phyloP scores from a whole-genome alignment of 495 filamentous ascomycete genomes.

The Podospora bellae-mahoneyi region DNA sequence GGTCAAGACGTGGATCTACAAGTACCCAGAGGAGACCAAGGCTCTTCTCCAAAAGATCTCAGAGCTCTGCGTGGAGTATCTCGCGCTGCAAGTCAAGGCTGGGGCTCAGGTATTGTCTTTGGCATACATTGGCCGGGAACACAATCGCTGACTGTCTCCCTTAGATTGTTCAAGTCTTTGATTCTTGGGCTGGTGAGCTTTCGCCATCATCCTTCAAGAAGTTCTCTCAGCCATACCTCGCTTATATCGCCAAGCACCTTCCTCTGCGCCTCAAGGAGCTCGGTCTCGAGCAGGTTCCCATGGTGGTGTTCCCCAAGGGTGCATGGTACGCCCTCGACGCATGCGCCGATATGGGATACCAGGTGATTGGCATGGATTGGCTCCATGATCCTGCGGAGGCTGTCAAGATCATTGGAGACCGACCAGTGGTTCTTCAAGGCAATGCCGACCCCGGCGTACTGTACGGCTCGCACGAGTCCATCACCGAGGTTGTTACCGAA shows the following conservation, averaged over 20 bases:
- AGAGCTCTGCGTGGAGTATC: slow-evolving; percentile 87
- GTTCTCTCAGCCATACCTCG: slow-evolving; percentile 83
- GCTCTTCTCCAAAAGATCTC: slow-evolving; percentile 84
- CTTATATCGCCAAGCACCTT: slow-evolving; percentile 73
- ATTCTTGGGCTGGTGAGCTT: slow-evolving; percentile 95
- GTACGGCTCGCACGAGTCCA: slow-evolving; percentile 77
- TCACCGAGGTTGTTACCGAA: slow-evolving; percentile 71
- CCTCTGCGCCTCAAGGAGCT: slow-evolving; percentile 69
- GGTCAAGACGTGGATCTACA: slow-evolving; percentile 93
- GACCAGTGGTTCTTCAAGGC: slow-evolving; percentile 77
- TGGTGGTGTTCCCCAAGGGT: slow-evolving; percentile 99
- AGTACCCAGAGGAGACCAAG: slow-evolving; percentile 75
- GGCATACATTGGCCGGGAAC: background rate
- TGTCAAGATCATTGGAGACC: slow-evolving; percentile 65
- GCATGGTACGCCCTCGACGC: slow-evolving; percentile 95
- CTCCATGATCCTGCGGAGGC: slow-evolving; percentile 85
- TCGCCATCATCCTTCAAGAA: slow-evolving; percentile 75
- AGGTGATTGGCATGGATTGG: slow-evolving; percentile 94
- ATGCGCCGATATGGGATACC: slow-evolving; percentile 82
- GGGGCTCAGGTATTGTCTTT: slow-evolving; percentile 64
- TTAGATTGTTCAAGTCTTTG: slow-evolving; percentile 93
- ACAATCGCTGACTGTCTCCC: background rate
- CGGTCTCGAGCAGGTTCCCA: slow-evolving; percentile 75
- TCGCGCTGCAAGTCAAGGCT: slow-evolving; percentile 86
- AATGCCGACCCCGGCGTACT: slow-evolving; percentile 93